These are phyloP conservation scores for Nymphaea colorata DNA, from an alignment of 164 flowering plant species.

Conservation along the genomic window DNA sequence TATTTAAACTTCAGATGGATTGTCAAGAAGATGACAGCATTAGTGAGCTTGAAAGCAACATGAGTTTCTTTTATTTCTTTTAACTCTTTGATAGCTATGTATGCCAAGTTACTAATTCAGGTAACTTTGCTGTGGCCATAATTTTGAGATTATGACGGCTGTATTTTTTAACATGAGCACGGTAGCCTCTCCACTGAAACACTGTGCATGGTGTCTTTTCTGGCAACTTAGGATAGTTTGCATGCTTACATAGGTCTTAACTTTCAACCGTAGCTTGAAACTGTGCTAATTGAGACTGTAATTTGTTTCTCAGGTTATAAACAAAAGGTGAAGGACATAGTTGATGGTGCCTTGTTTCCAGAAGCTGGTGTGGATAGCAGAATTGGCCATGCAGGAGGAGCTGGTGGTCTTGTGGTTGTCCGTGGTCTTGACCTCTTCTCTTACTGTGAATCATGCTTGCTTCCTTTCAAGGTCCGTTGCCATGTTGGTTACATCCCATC, in stretches of 20 bases:
- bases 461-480: conserved; percentile 86
- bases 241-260: neutral
- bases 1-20: too few relatives aligned
- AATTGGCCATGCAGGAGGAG: conserved; percentile 82
- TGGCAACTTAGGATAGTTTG: too few relatives aligned
- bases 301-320: conserved; percentile 46
- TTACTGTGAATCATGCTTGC: conserved; percentile 86
- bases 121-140: too few relatives aligned
- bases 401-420: conserved; percentile 81
- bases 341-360: conserved; percentile 78
- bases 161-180: too few relatives aligned
- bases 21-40: too few relatives aligned
- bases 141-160: too few relatives aligned
- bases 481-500: conserved; percentile 95
- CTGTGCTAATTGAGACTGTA: neutral
- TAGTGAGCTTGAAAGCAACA: too few relatives aligned
- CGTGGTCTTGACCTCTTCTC: conserved; percentile 86
- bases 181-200: too few relatives aligned
- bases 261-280: neutral
- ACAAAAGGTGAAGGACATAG: conserved; percentile 65
- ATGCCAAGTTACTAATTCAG: too few relatives aligned
- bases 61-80: too few relatives aligned
- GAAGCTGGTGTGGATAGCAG: conserved; percentile 72
- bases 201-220: too few relatives aligned
- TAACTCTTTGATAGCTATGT: too few relatives aligned